Conservation (phyloP, 495 filamentous ascomycete species). For the Penicillium chermesinum region DNA sequence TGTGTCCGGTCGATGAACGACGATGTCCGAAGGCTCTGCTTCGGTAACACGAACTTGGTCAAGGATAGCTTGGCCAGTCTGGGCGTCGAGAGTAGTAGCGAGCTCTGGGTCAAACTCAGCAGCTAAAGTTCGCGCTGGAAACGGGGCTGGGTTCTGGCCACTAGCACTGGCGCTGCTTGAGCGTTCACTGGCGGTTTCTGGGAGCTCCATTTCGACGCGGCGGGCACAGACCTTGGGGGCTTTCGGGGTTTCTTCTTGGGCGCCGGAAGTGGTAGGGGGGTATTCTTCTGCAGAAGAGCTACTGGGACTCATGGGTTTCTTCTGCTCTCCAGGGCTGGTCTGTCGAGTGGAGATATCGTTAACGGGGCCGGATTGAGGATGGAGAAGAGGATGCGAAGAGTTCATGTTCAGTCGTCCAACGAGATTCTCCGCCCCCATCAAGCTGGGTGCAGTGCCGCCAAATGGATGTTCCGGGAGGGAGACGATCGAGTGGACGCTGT, state of each 20-base stretch:
- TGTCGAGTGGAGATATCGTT: constrained; percentile 30
- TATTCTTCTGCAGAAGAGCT: constrained; percentile 8
- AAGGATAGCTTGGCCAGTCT: constrained; percentile 33
- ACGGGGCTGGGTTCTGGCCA: constrained; percentile 1
- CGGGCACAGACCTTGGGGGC: constrained; percentile 25
- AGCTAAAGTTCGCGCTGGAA: neutral
- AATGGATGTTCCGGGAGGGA: constrained; percentile 39
- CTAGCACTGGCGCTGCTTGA: constrained; percentile 26
- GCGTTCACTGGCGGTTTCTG: constrained; percentile 42
- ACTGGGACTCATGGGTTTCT: constrained; percentile 14
- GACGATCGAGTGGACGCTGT: constrained; percentile 35
- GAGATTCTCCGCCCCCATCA: constrained; percentile 62
- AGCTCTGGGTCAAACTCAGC: constrained; percentile 30
- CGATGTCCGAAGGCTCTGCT: constrained; percentile 17
- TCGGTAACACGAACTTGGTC: constrained; percentile 21
- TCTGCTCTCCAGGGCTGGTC: constrained; percentile 27
- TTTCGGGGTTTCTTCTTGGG: constrained; percentile 28
- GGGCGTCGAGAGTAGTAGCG: constrained; percentile 39
- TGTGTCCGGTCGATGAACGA: constrained; percentile 17
- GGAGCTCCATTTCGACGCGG: constrained; percentile 34
- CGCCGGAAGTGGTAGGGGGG: constrained; percentile 8
- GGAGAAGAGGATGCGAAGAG: constrained; percentile 40
- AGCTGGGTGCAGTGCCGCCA: constrained; percentile 48
- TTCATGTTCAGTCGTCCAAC: constrained; percentile 65
- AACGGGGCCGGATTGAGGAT: constrained; percentile 27